A percentile compares a stretch with the other conserved stretches of the same genome.
Conservation (phyloP, 2,329 filamentous ascomycete genomes). For the Corinectria fuckeliana region DNA sequence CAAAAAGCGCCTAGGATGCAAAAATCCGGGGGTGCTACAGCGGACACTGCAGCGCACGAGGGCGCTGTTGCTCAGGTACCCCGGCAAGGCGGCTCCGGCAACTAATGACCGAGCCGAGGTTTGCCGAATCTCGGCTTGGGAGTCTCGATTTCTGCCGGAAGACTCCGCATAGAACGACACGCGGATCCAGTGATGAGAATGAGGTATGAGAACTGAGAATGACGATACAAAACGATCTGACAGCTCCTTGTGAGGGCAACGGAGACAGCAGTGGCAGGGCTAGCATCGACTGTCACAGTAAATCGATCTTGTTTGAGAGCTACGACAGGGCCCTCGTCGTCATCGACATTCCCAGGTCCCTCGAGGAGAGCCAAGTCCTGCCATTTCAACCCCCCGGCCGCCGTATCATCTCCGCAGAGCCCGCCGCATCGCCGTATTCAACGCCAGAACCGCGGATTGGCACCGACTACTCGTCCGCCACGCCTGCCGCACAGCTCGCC, state of each 20-base stretch:
- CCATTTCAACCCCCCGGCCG: conserved; percentile 44
- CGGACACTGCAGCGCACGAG: conserved; percentile 13
- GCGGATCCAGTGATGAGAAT: conserved; percentile 3
- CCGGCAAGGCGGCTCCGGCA: conserved; percentile 20
- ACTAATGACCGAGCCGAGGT: conserved; percentile 39
- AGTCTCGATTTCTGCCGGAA: conserved; percentile 21
- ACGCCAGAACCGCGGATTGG: conserved; percentile 41
- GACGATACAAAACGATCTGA: conserved; percentile 12
- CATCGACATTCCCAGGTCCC: conserved; percentile 73
- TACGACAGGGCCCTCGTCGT: conserved; percentile 57
- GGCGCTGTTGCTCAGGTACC: neutral
- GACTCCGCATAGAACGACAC: conserved; percentile 5
- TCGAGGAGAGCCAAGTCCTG: conserved; percentile 69
- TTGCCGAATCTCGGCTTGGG: conserved; percentile 36
- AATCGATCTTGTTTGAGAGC: conserved; percentile 45
- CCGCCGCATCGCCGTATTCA: conserved; percentile 53
- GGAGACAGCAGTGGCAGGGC: neutral
- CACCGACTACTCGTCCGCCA: conserved; percentile 37
- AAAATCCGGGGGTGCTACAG: conserved; percentile 20
- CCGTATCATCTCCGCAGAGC: conserved; percentile 54
- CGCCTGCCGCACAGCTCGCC: conserved; percentile 56
- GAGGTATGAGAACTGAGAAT: neutral
- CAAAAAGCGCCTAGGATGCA: conserved; percentile 13
- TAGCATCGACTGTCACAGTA: conserved; percentile 3
- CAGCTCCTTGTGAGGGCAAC: neutral